Percentiles rank a stretch among this genome's conserved stretches.
These are phyloP conservation scores for Drosera capensis DNA, from an alignment of 148 eudicot genomes.

Conservation along the genomic window DNA sequence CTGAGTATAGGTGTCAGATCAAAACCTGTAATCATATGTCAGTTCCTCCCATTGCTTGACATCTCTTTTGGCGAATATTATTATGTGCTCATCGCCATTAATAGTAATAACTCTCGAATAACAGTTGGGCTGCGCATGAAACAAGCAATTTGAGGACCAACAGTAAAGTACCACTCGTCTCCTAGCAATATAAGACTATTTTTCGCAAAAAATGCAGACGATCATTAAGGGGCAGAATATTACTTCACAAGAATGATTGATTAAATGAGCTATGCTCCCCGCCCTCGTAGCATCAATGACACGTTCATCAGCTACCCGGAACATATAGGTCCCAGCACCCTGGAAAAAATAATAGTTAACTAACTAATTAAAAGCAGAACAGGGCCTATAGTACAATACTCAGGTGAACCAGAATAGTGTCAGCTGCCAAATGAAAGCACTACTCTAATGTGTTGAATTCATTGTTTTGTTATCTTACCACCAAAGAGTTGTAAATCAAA, in stretches of 20 bases:
- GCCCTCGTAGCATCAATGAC: slow-evolving; percentile 96
- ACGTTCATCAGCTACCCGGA: slow-evolving; percentile 83
- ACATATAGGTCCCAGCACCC: slow-evolving; percentile 99
- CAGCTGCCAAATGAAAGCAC: no score
- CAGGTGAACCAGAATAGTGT: background rate
- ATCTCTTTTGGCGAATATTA: slow-evolving; percentile 91
- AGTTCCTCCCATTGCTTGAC: slow-evolving; percentile 79
- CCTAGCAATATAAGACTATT: background rate
- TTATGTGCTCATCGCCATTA: slow-evolving; percentile 71
- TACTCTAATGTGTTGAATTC: no score
- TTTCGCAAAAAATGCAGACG: background rate
- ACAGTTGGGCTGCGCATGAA: slow-evolving; percentile 79
- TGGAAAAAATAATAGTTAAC: slow-evolving; percentile 17
- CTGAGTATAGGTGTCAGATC: slow-evolving; percentile 2
- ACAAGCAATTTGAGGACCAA: background rate
- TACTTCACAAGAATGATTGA: slow-evolving; percentile 96
- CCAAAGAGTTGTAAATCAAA: slow-evolving; percentile 77
- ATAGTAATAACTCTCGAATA: slow-evolving; percentile 88
- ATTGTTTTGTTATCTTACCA: slow-evolving; percentile 44
- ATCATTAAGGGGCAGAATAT: slow-evolving; percentile 8
- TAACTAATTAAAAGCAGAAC: background rate
- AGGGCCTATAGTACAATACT: background rate
- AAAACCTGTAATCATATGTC: slow-evolving; percentile 94
- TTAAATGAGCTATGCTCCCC: slow-evolving; percentile 97
- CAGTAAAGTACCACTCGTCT: background rate